Evolutionary conservation across 2,329 filamentous ascomycete species (phyloP), one percentile per base, ranked within the genome.

Genomic region (Trichoderma sp.): DNA sequence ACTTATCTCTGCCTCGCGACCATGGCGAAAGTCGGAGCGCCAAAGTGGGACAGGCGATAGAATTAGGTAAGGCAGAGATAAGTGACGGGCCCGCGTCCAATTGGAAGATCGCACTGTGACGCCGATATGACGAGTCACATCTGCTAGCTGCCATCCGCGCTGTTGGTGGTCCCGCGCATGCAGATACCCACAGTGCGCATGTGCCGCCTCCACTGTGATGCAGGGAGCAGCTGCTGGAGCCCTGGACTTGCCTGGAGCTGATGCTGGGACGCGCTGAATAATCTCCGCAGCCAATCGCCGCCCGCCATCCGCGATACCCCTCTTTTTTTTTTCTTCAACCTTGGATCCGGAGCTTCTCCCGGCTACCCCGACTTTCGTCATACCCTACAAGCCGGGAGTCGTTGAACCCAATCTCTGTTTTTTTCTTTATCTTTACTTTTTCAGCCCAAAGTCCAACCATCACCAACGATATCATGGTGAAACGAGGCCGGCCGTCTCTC

Each of bases 31-130:
- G 66, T 69, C 66, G 66, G 66, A 61, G 66, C 55, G 26, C n/a
- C 36, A 39, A n/a, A 30, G 64, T 43, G 66, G 66, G 66, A 53
- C 66, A 62, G 66, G 57, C 55, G 57, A 69, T 69, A 17, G n/a
- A 69, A 69, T 69, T 69, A 69, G 39, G 39, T 69, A 69, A 69
- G 66, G 66, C 28, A 62, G 66, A 69, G 66, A 69, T 69, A 69
- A 69, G 57, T 53, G 66, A n/a, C 43, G 66, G 13, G 47, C 36
- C 12, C n/a, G 66, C 55, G 66, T 32, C 66, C 66, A 69, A 69
- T 69, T 20, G 66, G 30, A 69, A 47, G 66, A 69, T 62, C 57
- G 57, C 66, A 69, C 66, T 69, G 66, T 69, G 57, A 62, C 57
- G 66, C 26, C 15, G n/a, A 28, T 26, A 28, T 69, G 66, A 69